Conservation (phyloP, 768 basidiomycete genomes). For the Boletellus sp. region DNA sequence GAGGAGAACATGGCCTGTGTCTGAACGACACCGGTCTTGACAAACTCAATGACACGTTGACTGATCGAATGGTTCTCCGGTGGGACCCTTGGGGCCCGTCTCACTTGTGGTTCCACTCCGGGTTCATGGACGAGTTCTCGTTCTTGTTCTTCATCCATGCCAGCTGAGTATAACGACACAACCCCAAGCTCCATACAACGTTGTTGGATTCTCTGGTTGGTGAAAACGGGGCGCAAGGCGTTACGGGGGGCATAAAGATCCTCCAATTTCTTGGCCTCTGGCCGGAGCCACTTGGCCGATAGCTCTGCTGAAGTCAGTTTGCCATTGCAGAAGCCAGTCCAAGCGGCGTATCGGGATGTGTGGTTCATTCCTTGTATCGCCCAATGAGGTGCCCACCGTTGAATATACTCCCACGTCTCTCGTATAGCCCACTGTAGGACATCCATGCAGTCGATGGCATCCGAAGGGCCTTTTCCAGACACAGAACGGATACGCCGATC, state of each 20-base stretch:
- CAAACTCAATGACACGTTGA: conserved; percentile 19
- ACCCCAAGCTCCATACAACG: conserved; percentile 10
- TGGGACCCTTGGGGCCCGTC: conserved; percentile 32
- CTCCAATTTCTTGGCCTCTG: conserved; percentile 36
- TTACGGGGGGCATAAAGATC: conserved; percentile 29
- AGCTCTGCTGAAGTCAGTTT: conserved; percentile 1
- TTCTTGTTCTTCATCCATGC: conserved; percentile 41
- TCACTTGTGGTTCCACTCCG: conserved; percentile 39
- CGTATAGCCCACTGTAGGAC: conserved; percentile 45
- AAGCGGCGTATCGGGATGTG: conserved; percentile 21
- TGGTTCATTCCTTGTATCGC: conserved; percentile 40
- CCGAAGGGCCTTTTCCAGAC: conserved; percentile 3
- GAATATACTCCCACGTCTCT: conserved; percentile 40
- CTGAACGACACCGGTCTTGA: conserved; percentile 28
- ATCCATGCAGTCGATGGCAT: conserved; percentile 25
- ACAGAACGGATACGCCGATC: conserved; percentile 35
- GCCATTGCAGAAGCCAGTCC: conserved; percentile 11
- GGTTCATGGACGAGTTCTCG: conserved; percentile 45
- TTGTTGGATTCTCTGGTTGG: not conserved
- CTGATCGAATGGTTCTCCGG: conserved; percentile 24
- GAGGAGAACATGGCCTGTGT: no score
- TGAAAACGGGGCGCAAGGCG: conserved; percentile 14
- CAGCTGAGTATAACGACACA: not conserved
- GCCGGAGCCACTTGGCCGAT: conserved; percentile 36
- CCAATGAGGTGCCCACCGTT: conserved; percentile 39